Conservation (phyloP, 1,284 basidiomycete species). For the Chiua sp. region DNA sequence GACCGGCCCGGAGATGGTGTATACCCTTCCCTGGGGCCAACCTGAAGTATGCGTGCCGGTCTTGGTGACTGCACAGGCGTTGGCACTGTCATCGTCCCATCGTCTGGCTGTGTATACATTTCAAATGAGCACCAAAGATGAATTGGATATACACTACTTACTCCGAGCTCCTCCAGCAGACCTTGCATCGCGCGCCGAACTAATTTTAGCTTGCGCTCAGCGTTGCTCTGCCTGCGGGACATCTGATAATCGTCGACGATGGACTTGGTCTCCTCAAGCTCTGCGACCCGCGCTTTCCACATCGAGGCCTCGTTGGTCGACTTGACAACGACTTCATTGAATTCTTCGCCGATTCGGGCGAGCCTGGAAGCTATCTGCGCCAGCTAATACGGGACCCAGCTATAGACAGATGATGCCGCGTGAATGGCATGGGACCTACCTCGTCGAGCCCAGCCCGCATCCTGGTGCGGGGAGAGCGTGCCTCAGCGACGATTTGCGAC, state of each 20-base stretch:
- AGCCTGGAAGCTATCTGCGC: slow-evolving; percentile 29
- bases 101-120: slow-evolving; percentile 26
- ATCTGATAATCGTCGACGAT: slow-evolving; percentile 1
- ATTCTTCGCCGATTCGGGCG: slow-evolving; percentile 36
- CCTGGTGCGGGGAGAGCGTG: slow-evolving; percentile 24
- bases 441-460: slow-evolving; percentile 33
- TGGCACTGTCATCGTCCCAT: slow-evolving; percentile 16
- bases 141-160: slow-evolving; percentile 20
- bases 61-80: slow-evolving; percentile 14
- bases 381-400: slow-evolving; percentile 20
- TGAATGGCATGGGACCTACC: slow-evolving; percentile 13
- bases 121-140: slow-evolving; percentile 5
- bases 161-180: slow-evolving; percentile 46
- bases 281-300: slow-evolving; percentile 33
- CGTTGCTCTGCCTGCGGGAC: slow-evolving; percentile 29
- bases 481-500: slow-evolving; percentile 3
- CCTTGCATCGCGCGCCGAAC: slow-evolving; percentile 44
- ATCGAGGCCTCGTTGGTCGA: slow-evolving; percentile 30
- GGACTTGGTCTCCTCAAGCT: slow-evolving; percentile 33
- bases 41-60: slow-evolving; percentile 1
- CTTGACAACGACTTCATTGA: slow-evolving; percentile 36
- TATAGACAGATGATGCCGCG: neutral
- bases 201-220: slow-evolving; percentile 43
- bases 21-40: slow-evolving; percentile 1
- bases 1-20: slow-evolving; percentile 15